Evolutionary conservation across 192 early-diverging fungal genomes (phyloP).

Genomic region (Umbelopsis ramanniana): DNA sequence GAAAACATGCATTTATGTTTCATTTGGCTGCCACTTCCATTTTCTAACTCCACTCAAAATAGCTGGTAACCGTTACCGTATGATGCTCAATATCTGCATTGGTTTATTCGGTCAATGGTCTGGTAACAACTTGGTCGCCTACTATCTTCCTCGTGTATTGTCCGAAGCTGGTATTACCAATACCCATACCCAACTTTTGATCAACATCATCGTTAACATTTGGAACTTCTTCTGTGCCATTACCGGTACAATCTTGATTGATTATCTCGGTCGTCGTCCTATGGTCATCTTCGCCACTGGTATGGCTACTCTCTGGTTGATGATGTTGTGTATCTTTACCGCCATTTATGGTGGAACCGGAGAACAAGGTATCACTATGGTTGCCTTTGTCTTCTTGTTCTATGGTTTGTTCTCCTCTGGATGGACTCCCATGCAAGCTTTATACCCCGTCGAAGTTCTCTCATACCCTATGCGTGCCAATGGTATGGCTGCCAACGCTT

Average conservation of each 20-base stretch:
- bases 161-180: conserved; percentile 34
- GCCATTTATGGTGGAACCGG: conserved; percentile 12
- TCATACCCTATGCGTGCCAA: conserved; percentile 47
- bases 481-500: conserved; percentile 47
- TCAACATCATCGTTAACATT: conserved; percentile 36
- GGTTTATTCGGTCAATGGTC: conserved; percentile 47
- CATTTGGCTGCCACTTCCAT: too few species aligned
- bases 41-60: conserved; percentile 53
- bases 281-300: conserved; percentile 41
- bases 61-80: conserved; percentile 46
- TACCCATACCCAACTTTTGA: conserved; percentile 39
- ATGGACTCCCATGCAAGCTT: conserved; percentile 52
- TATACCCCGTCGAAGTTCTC: conserved; percentile 54
- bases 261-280: conserved; percentile 44
- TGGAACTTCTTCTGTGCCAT: conserved; percentile 43
- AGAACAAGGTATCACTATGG: conserved; percentile 33
- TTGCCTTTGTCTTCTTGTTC: conserved; percentile 46
- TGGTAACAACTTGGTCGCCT: conserved; percentile 39
- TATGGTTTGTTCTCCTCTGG: conserved; percentile 49
- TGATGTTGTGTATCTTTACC: conserved; percentile 22
- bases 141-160: conserved; percentile 34
- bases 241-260: conserved; percentile 42
- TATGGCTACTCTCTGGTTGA: conserved; percentile 21
- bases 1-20: conserved; percentile 31
- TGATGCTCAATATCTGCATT: conserved; percentile 50